These are phyloP conservation scores for Hortiboletus rubellus DNA, from an alignment of 1,284 basidiomycete genomes.

Conservation along the genomic window DNA sequence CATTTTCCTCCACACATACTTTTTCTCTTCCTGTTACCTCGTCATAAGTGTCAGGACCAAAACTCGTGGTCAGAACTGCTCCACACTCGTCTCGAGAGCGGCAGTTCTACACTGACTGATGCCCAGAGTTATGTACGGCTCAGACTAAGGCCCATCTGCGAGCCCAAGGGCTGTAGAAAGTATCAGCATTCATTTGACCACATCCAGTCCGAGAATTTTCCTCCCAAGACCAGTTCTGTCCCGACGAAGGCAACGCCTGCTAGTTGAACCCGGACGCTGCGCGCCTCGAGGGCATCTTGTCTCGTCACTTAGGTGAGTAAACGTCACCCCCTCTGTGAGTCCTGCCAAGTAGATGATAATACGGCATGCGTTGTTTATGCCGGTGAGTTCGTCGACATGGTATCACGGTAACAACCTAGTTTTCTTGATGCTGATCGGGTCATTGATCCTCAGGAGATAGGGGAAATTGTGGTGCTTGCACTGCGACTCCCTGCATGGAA, in stretches of 20 bases:
- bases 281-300: background rate
- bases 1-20: slow-evolving; percentile 32
- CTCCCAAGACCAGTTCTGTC: slow-evolving; percentile 75
- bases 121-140: slow-evolving; percentile 61
- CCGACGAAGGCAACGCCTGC: slow-evolving; percentile 80
- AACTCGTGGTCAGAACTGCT: slow-evolving; percentile 51
- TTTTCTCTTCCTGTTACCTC: slow-evolving; percentile 38
- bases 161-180: slow-evolving; percentile 65
- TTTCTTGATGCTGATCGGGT: background rate
- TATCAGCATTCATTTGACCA: slow-evolving; percentile 80
- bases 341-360: slow-evolving; percentile 80
- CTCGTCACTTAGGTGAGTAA: slow-evolving; percentile 59
- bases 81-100: slow-evolving; percentile 67
- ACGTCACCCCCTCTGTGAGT: slow-evolving; percentile 58
- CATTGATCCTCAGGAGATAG: slow-evolving; percentile 35
- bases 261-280: too few species aligned
- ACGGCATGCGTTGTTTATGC: slow-evolving; percentile 69
- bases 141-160: slow-evolving; percentile 52
- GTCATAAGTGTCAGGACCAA: slow-evolving; percentile 44
- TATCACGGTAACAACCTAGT: slow-evolving; percentile 57
- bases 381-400: slow-evolving; percentile 68
- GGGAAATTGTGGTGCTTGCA: slow-evolving; percentile 73
- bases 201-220: slow-evolving; percentile 44
- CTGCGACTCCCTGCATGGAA: slow-evolving; percentile 44
- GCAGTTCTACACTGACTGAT: slow-evolving; percentile 78